Base-by-base conservation (phyloP, 148 eudicot genomes). In the Nyssa sinensis region DNA sequence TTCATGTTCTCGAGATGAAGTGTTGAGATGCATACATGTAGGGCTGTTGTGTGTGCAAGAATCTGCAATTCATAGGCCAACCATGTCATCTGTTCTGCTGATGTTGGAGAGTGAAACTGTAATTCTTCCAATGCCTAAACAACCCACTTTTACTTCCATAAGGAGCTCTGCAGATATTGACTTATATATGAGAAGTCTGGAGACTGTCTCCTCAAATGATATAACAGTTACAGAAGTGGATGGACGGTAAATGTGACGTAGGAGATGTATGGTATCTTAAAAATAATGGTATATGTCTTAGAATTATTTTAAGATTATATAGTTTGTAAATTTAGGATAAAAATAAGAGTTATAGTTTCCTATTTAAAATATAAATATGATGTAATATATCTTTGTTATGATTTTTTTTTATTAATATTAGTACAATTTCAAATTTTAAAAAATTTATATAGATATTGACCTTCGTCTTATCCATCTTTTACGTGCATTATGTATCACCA, bases 1-100 rank as follows among this genome's bases (percentile, higher is more conserved):
- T 49, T 25, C 72, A 53, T 32, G 34, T 24, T 71, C 21, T 29
- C 32, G 62, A 25, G 76, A 28, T 62, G 83, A 83, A 63, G 70
- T 76, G 2, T 27, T 67, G 53, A 77, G 78, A 76, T 80, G 78
- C 78, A 83, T 83, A 70, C 82, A 80, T 74, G 79, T 80, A 5
- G 86, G 81, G 27, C 67, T 83, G 3, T 63, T 83, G 41, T 83
- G 86, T 67, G 79, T 74, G 53, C 86, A 83, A 59, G 78, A 71
- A 41, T 61, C 49, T 53, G 76, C 83, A 9, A 62, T 51, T 70
- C 70, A 83, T 44, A 74, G 86, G 44, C 86, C 86, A 31, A 70
- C 67, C 67, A 80, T 81, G 76, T 66, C 81, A 1, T 64, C 64
- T 28, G 81, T 83, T 25, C 24, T 80, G 47, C 44, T 67, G 13